A percentile compares a stretch with the other conserved stretches of the same genome.
Conservation (phyloP, 23 red algal species). For the Chondrus crispus region DNA sequence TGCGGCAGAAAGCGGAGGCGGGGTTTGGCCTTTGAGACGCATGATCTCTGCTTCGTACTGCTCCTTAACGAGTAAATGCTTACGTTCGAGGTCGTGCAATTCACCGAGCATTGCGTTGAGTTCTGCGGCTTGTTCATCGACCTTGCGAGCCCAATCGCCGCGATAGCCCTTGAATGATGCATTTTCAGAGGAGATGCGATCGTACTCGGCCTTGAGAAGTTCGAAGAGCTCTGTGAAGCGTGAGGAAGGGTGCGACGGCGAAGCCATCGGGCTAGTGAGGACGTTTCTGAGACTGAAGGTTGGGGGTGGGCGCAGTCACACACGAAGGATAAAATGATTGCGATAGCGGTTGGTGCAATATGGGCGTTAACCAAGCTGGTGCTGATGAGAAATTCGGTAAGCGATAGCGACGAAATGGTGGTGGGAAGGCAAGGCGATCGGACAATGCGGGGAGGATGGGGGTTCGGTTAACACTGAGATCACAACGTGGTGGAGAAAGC, state of each 20-base stretch:
- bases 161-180: constrained; percentile 29
- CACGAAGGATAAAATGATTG: too few species aligned
- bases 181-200: constrained; percentile 39
- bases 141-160: constrained; percentile 62
- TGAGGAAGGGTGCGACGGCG: not conserved
- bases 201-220: constrained; percentile 56
- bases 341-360: too few species aligned
- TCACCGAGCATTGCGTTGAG: constrained; percentile 38
- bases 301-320: too few species aligned
- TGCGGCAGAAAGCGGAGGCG: not conserved
- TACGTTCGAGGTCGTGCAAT: constrained; percentile 65
- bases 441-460: too few species aligned
- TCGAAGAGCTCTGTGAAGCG: constrained; percentile 59
- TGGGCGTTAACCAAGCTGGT: too few species aligned
- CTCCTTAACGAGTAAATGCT: constrained; percentile 74
- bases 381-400: too few species aligned
- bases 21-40: constrained; percentile 55
- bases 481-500: too few species aligned
- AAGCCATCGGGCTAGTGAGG: not conserved
- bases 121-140: constrained; percentile 57
- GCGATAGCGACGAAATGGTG: too few species aligned
- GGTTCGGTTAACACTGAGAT: too few species aligned
- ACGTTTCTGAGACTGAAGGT: too few species aligned
- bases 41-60: constrained; percentile 76
- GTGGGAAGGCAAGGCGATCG: too few species aligned